Base-by-base conservation (phyloP, 148 eudicot genomes). In the Nepenthes mirabilis region DNA sequence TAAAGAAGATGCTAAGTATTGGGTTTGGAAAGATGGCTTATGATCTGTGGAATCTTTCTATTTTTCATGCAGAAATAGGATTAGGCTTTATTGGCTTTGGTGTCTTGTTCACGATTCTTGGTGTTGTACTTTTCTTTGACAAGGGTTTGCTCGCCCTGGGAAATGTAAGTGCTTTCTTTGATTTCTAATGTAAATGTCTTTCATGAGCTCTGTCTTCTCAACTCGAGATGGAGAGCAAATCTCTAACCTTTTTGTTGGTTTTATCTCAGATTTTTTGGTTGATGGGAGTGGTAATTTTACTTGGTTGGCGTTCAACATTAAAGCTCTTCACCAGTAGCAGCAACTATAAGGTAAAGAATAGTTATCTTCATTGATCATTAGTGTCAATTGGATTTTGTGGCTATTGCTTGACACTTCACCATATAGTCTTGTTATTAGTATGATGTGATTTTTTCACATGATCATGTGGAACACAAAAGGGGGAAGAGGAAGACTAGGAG, bases 131-230 rank as follows among this genome's bases (percentile, higher is more conserved):
- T 54, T 81, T 81, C 72, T 81, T 81, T 8, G 85, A 81, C 66
- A 78, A 81, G 70, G 85, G 85, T 35, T 58, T 81, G 61, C 82
- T 81, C 59, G 85, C 85, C 52, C 59, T 81, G 68, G 85, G 80
- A 59, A 78, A 81, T 75, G 85, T 78, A 70, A 81, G 85, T 47
- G 43, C 6, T 35, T 47, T 35, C 35, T 49, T 34, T 65, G 11
- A n/a, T 13, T 7, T 5, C 7, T 14, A 78, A 81, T 75, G 85
- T 78, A 70, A 81, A 82, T 47, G 43, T 6, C 43, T 47, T 35
- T 40, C 55, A 37, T 65, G 11, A n/a, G 13, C 11, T 5, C 7
- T 14, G 32, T 52, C 59, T 43, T 51, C 34, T 5, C n/a, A 8
- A 34, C 37, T 36, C 35, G 35, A 34, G 32, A 10, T 10, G 11